Base-by-base conservation (phyloP, 164 flowering plant species). In the Macadamia tetraphylla region DNA sequence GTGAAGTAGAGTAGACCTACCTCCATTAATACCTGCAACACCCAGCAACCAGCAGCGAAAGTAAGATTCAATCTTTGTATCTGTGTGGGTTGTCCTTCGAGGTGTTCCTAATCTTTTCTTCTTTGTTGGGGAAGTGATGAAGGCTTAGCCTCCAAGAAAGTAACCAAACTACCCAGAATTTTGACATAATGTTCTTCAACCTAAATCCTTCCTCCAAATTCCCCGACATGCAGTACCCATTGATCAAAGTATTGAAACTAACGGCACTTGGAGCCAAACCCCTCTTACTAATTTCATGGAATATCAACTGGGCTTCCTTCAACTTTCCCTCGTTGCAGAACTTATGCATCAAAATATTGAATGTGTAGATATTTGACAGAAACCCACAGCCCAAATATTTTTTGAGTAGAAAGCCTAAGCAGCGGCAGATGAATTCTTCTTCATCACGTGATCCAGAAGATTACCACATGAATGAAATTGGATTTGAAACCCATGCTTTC, bases 221-320 rank as follows among this genome's bases (percentile, higher is more conserved):
- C 17, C 88, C 82, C 1, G 60, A 31, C 60, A 73, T 84, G 73
- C 91, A 86, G 44, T 82, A 79, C 18, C 95, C 97, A 76, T 83
- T 84, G 32, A 87, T 86, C 85, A 89, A 81, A 70, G 94, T 91
- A 74, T 91, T 91, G 64, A 77, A 86, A 74, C 90, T 89, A 68
- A 89, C 88, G 18, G 74, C 86, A n/a, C 82, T 84, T 0, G 91
- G 91, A 31, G 69, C 66, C 23, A 79, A 23, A 23, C 23, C 23
- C 23, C 23, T 23, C 23, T 23, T 23, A 23, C 23, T 23, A 23
- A 23, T 23, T 71, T 82, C 88, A 74, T 84, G 82, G 59, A 91
- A 86, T 46, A 89, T 72, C 71, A 71, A 23, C 42, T 63, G 77
- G 30, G 90, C 97, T 53, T 80, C 84, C 67, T 64, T 69, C 17